Conservation (phyloP, 495 filamentous ascomycete species). For the Podospora australis region DNA sequence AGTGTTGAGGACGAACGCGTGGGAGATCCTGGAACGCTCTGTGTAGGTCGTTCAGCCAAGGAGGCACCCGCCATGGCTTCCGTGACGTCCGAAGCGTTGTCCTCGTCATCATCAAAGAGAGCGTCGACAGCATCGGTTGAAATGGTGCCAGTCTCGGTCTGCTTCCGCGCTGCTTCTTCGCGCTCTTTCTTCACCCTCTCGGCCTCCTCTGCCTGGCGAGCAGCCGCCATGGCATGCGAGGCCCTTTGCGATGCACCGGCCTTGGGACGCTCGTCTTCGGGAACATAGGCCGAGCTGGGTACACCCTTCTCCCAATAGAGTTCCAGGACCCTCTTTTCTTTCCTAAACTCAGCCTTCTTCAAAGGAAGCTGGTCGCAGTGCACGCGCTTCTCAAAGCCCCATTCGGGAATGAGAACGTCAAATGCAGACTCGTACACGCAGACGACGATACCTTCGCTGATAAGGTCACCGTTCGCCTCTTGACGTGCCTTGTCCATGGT, state of each 20-base stretch:
- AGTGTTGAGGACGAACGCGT: conserved; percentile 70
- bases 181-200: conserved; percentile 71
- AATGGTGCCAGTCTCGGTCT: conserved; percentile 88
- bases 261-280: conserved; percentile 92
- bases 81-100: conserved; percentile 76
- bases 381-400: conserved; percentile 97
- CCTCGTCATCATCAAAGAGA: conserved; percentile 90
- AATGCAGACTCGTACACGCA: conserved; percentile 99
- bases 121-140: conserved; percentile 86
- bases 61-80: conserved; percentile 83
- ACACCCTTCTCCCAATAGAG: conserved; percentile 99
- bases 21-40: conserved; percentile 92
- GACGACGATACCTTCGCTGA: conserved; percentile 93
- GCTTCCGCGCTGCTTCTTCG: conserved; percentile 80
- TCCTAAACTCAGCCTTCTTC: conserved; percentile 97
- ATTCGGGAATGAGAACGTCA: conserved; percentile 96
- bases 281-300: conserved; percentile 90
- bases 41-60: conserved; percentile 77
- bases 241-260: conserved; percentile 58
- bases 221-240: conserved; percentile 67
- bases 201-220: conserved; percentile 71
- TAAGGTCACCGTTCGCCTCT: conserved; percentile 82
- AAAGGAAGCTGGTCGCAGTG: conserved; percentile 96
- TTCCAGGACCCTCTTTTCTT: conserved; percentile 86
- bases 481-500: conserved; percentile 84